Evolutionary conservation across 768 basidiomycete species (phyloP).

Genomic region (Agaricus blazei): DNA sequence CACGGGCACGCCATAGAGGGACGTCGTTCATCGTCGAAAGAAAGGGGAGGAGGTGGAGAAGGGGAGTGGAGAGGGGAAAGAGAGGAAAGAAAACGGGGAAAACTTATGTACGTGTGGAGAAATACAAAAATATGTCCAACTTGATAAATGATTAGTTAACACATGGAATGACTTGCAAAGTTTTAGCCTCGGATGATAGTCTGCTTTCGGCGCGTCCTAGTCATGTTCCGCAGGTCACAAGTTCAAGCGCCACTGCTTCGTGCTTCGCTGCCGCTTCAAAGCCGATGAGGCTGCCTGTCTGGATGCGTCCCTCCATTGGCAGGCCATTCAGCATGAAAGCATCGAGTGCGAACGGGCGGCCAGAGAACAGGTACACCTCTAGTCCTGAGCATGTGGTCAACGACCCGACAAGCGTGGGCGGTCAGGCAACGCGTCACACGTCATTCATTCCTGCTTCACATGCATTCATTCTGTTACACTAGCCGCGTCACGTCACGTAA

Average conservation of each 20-base stretch:
- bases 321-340: no score
- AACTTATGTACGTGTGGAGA: not conserved
- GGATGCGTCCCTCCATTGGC: no score
- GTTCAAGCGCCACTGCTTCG: not conserved
- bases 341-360: no score
- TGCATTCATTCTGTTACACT: not conserved
- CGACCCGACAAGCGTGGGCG: no score
- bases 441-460: not conserved
- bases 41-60: not conserved
- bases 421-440: no score
- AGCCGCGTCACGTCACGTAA: not conserved
- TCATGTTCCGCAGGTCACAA: slow-evolving; percentile 1
- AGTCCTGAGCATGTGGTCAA: no score
- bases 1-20: slow-evolving; percentile 19
- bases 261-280: not conserved
- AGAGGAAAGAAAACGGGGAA: not conserved
- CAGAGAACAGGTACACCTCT: no score
- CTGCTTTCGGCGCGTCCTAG: not conserved
- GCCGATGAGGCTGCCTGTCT: no score
- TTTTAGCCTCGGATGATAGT: not conserved
- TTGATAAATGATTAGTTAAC: not conserved
- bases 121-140: not conserved
- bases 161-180: not conserved
- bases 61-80: not conserved
- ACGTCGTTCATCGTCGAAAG: slow-evolving; percentile 1